These are phyloP conservation scores for Lathyrus oleraceus DNA, from an alignment of 306 rosid genomes.

Conservation along the genomic window DNA sequence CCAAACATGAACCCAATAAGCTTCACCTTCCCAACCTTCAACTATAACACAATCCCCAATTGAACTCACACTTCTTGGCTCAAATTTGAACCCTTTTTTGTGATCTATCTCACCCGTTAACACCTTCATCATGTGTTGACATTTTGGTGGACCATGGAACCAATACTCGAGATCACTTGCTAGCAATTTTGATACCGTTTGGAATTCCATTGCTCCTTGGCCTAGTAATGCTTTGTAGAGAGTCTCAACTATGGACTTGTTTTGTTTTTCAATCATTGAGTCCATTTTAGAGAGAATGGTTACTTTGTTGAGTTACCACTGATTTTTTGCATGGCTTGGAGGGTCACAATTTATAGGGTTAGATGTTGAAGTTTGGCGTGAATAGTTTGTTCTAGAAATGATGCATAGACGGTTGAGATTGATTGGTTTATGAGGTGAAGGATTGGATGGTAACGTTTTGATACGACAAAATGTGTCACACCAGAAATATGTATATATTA, in stretches of 20 bases:
- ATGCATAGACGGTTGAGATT: conserved; percentile 45
- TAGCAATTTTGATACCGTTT: conserved; percentile 46
- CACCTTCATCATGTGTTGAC: conserved; percentile 91
- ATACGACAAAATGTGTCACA: conserved; percentile 28
- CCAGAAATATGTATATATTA: conserved; percentile 8
- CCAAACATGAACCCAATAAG: conserved; percentile 96
- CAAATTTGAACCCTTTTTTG: conserved; percentile 58
- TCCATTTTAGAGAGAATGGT: background rate
- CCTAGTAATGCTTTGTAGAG: conserved; percentile 67
- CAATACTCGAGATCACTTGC: conserved; percentile 87
- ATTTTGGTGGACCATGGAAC: conserved; percentile 93
- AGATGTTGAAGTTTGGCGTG: conserved; percentile 5
- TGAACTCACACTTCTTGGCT: conserved; percentile 65
- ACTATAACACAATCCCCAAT: conserved; percentile 59
- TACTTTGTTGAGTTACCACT: background rate
- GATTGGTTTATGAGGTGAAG: conserved; percentile 18
- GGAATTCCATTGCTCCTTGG: conserved; percentile 36
- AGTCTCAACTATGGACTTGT: conserved; percentile 52
- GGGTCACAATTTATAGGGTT: conserved; percentile 44
- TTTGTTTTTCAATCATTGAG: conserved; percentile 29
- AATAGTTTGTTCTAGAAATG: background rate
- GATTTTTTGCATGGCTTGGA: background rate
- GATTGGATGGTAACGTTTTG: conserved; percentile 29
- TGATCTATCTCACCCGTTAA: conserved; percentile 66
- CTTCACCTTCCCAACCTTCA: conserved; percentile 92